These are phyloP conservation scores for Oenanthe javanica DNA, from an alignment of 140 eudicot genomes.

Conservation along the genomic window DNA sequence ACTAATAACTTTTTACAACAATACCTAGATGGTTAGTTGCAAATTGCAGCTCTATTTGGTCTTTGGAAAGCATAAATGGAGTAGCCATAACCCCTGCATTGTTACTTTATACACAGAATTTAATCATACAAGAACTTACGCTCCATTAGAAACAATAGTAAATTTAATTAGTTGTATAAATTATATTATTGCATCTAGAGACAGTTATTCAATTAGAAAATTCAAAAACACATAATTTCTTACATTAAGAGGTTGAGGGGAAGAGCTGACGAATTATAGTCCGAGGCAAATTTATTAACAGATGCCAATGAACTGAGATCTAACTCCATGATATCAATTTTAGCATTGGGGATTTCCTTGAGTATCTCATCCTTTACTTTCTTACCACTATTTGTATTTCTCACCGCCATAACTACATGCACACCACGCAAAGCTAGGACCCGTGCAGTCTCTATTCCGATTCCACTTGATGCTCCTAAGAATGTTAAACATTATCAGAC, in stretches of 20 bases:
- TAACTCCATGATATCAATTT: constrained; percentile 75
- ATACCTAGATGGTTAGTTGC: constrained; percentile 73
- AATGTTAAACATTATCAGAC: background rate
- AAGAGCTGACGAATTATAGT: constrained; percentile 52
- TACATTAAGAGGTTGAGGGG: constrained; percentile 86
- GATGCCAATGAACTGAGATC: constrained; percentile 63
- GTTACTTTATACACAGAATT: constrained; percentile 30
- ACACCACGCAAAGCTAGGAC: constrained; percentile 63
- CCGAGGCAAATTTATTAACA: constrained; percentile 64
- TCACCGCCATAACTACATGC: constrained; percentile 82
- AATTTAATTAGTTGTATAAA: background rate
- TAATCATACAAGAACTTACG: background rate
- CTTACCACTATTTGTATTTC: constrained; percentile 54
- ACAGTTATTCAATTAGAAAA: background rate
- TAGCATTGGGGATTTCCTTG: constrained; percentile 56
- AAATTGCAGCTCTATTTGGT: constrained; percentile 70
- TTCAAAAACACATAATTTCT: constrained; percentile 11
- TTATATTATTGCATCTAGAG: background rate
- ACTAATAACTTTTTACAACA: background rate
- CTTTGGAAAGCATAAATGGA: constrained; percentile 63
- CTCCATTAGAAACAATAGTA: background rate
- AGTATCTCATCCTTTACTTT: constrained; percentile 47
- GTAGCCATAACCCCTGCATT: constrained; percentile 94
- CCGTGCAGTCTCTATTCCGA: constrained; percentile 69
- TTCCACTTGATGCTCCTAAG: constrained; percentile 86